These are phyloP conservation scores for Luffa aegyptiaca DNA, from an alignment of 306 rosid species.

Conservation along the genomic window DNA sequence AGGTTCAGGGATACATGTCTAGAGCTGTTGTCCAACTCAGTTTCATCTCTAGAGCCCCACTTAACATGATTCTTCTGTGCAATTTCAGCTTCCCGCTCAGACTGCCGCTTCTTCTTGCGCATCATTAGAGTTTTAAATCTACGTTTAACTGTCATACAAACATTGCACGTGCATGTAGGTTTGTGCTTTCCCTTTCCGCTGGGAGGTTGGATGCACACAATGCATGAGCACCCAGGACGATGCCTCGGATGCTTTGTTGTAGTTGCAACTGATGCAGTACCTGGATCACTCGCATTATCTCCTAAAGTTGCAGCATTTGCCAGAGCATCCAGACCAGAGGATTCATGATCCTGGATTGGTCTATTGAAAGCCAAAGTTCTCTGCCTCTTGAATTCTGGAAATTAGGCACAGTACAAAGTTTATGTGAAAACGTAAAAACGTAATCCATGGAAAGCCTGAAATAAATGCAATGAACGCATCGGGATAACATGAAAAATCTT, in stretches of 20 bases:
- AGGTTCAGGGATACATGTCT: constrained; percentile 46
- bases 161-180: constrained; percentile 88
- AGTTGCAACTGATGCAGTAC: constrained; percentile 56
- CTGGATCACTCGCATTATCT: constrained; percentile 52
- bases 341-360: constrained; percentile 46
- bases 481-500: neutral
- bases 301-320: constrained; percentile 85
- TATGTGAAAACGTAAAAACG: neutral
- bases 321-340: constrained; percentile 88
- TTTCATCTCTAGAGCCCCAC: constrained; percentile 56
- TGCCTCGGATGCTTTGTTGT: constrained; percentile 96
- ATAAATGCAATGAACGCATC: neutral
- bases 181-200: constrained; percentile 99
- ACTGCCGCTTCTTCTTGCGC: constrained; percentile 94
- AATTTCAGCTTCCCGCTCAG: constrained; percentile 95
- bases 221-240: constrained; percentile 99
- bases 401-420: neutral
- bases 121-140: constrained; percentile 93
- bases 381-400: constrained; percentile 66
- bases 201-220: constrained; percentile 99
- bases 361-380: constrained; percentile 35
- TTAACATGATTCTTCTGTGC: constrained; percentile 64
- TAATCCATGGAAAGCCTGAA: neutral
- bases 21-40: constrained; percentile 65
- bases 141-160: constrained; percentile 92